Base-by-base conservation (phyloP, 1,284 basidiomycete genomes). In the Ceratobasidium sp. region DNA sequence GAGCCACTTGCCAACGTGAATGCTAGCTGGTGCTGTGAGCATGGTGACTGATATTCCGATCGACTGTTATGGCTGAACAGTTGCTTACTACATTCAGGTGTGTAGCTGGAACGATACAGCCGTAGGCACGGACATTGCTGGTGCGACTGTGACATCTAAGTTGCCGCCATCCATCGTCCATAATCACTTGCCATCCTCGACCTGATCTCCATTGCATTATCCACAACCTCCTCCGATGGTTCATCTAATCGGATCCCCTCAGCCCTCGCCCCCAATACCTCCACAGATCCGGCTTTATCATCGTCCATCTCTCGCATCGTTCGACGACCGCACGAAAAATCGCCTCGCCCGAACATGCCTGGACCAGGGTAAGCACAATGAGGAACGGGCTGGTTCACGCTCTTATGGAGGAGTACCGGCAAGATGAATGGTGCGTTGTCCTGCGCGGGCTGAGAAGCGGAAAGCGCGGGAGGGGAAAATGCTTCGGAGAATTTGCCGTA, bases 281-380 rank as follows among this genome's bases (percentile, higher is more conserved):
- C 82, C 87, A 94, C 33, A 95, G 85, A 83, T 94, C 90, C 23
- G 87, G 85, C 1, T 89, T 86, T 78, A 91, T 86, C 28, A 81
- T 83, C 7, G 92, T 93, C 92, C 93, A 94, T 15, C 91, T 88
- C 81, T 88, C 86, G 71, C 96, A 88, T 5, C 92, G 91, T n/a
- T 89, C 88, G 61, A 92, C 87, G 42, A 97, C 87, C 6, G 89
- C 89, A 61, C 91, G 90, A 81, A 95, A 92, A 70, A 97, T 93
- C 1, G 87, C 86, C 1, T 90, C 86, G 0, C 88, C 83, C 82
- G 88, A 77, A 44, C 85, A 88, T 0, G 94, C 93, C 79, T 95
- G 88, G 66, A 93, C 89, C 42, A 85, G 87, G 26, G 89, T 86
- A 64, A 98, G 86, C 0, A 91, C 91, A 40, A 92, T 86, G 66